Conservation (phyloP, 371 early-diverging fungal species). For the Choanephora cucurbitarum region DNA sequence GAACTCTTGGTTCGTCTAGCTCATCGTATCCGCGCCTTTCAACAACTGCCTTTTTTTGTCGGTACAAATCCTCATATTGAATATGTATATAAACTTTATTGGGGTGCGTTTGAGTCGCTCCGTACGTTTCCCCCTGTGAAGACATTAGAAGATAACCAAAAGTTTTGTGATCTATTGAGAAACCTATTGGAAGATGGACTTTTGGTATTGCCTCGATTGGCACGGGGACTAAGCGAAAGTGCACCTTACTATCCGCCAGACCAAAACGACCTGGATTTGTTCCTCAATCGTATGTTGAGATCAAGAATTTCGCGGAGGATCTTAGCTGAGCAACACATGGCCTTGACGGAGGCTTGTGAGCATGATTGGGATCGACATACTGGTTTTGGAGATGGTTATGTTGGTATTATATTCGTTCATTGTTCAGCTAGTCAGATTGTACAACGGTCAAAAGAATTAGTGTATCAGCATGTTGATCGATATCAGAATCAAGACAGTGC, state of each 20-base stretch:
- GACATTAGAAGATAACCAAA: conserved; percentile 72
- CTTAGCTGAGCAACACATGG: conserved; percentile 91
- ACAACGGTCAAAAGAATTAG: conserved; percentile 35
- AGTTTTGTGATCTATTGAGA: conserved; percentile 75
- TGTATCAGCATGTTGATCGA: conserved; percentile 24
- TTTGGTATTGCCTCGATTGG: conserved; percentile 84
- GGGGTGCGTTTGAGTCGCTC: conserved; percentile 84
- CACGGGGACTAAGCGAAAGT: conserved; percentile 84
- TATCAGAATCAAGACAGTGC: conserved; percentile 5
- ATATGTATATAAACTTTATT: conserved; percentile 85
- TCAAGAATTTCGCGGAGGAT: conserved; percentile 92
- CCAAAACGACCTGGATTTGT: conserved; percentile 63
- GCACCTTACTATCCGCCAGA: conserved; percentile 46
- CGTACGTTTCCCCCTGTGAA: conserved; percentile 67
- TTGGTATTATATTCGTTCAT: conserved; percentile 63
- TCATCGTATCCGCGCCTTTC: conserved; percentile 88
- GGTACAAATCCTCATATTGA: conserved; percentile 92
- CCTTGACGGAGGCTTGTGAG: conserved; percentile 69
- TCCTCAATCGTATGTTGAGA: conserved; percentile 87
- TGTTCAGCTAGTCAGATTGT: conserved; percentile 58
- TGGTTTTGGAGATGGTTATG: conserved; percentile 49
- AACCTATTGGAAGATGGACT: conserved; percentile 74
- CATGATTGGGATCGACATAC: conserved; percentile 38
- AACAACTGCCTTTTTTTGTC: conserved; percentile 89
- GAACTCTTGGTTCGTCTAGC: conserved; percentile 93